These are phyloP conservation scores for Yamadazyma ubonensis DNA, from an alignment of 805 yeast species.

Conservation along the genomic window DNA sequence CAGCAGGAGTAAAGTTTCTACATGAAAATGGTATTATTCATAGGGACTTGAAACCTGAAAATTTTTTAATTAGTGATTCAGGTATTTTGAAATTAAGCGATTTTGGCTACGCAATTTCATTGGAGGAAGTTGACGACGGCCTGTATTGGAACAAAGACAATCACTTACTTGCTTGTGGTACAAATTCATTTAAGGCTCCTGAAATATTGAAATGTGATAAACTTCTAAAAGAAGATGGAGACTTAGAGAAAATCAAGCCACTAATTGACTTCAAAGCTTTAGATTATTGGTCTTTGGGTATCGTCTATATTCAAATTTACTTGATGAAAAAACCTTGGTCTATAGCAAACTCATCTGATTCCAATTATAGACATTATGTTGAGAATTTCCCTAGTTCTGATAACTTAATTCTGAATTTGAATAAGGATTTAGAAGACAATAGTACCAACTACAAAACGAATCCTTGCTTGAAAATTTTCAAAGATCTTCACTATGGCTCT, in stretches of 20 bases:
- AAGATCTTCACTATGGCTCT: constrained; percentile 38
- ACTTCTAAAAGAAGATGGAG: constrained; percentile 12
- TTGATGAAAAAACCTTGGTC: constrained; percentile 51
- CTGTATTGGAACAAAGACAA: constrained; percentile 16
- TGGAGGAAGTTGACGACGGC: constrained; percentile 20
- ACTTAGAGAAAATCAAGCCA: constrained; percentile 8
- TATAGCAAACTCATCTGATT: constrained; percentile 31
- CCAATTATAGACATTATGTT: constrained; percentile 21
- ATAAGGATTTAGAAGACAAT: constrained; percentile 27
- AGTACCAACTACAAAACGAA: constrained; percentile 19
- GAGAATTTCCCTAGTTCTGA: constrained; percentile 28
- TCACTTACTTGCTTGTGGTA: constrained; percentile 38
- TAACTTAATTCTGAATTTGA: constrained; percentile 20
- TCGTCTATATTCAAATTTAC: constrained; percentile 46
- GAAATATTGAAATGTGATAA: constrained; percentile 38
- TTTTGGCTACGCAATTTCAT: constrained; percentile 50
- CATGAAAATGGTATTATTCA: constrained; percentile 47
- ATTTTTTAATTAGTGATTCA: constrained; percentile 43
- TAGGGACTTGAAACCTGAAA: constrained; percentile 56
- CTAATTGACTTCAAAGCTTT: constrained; percentile 14
- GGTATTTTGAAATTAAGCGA: constrained; percentile 50
- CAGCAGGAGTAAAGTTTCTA: constrained; percentile 43
- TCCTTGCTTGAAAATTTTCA: constrained; percentile 35
- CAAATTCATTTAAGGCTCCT: constrained; percentile 55
- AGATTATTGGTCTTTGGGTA: constrained; percentile 55